Percentiles rank a stretch among this genome's conserved stretches.
phyloP scores from a whole-genome alignment of 805 yeast species.

The Zygosaccharomyces siamensis region DNA sequence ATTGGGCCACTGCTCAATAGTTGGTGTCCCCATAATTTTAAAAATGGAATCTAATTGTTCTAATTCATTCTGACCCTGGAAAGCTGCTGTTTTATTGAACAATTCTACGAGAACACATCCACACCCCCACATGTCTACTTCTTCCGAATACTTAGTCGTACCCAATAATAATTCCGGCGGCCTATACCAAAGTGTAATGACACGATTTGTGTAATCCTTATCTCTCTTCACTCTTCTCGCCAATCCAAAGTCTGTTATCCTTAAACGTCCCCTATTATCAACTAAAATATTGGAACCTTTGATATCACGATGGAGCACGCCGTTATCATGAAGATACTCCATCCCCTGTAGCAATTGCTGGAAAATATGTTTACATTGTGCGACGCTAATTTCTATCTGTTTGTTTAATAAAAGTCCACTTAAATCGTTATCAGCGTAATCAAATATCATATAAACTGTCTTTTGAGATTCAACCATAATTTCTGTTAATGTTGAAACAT shows the following conservation, averaged over 20 bases:
- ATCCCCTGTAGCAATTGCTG: slow-evolving; percentile 65
- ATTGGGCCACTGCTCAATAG: slow-evolving; percentile 66
- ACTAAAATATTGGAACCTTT: slow-evolving; percentile 75
- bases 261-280: slow-evolving; percentile 55
- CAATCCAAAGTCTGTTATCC: slow-evolving; percentile 78
- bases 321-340: slow-evolving; percentile 59
- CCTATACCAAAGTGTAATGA: slow-evolving; percentile 94
- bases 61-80: slow-evolving; percentile 86
- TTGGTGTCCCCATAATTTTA: slow-evolving; percentile 84
- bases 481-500: slow-evolving; percentile 76
- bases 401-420: slow-evolving; percentile 83
- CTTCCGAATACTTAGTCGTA: slow-evolving; percentile 82
- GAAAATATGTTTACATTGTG: slow-evolving; percentile 63
- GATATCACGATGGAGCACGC: slow-evolving; percentile 74
- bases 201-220: slow-evolving; percentile 83
- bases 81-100: slow-evolving; percentile 67
- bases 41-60: slow-evolving; percentile 75
- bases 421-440: slow-evolving; percentile 89
- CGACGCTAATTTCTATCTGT: slow-evolving; percentile 52
- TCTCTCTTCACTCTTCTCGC: slow-evolving; percentile 69
- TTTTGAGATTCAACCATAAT: slow-evolving; percentile 72
- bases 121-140: slow-evolving; percentile 95
- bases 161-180: slow-evolving; percentile 94
- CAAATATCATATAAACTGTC: slow-evolving; percentile 83
- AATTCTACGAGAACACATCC: slow-evolving; percentile 88